Evolutionary conservation across 2,329 filamentous ascomycete genomes (phyloP).

Genomic region (Nakataea oryzae): DNA sequence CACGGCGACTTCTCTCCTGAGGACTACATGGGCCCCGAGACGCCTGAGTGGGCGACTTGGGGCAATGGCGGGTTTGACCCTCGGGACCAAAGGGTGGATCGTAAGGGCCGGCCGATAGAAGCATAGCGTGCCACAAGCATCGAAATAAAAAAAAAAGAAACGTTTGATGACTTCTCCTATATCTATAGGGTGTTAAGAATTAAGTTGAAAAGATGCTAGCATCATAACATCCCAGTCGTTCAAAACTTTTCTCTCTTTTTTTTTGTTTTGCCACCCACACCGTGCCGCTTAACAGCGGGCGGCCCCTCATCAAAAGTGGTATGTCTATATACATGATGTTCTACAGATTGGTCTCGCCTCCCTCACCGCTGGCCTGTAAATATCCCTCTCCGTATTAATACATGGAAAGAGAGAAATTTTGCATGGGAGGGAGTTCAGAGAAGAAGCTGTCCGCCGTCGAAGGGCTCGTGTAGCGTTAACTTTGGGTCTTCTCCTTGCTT

Average conservation of each 20-base stretch:
- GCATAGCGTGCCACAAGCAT: slow-evolving; percentile 8
- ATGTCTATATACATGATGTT: slow-evolving; percentile 3
- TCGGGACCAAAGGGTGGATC: slow-evolving; percentile 74
- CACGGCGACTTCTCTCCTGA: slow-evolving; percentile 71
- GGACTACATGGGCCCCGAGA: slow-evolving; percentile 79
- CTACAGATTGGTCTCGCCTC: slow-evolving; percentile 1
- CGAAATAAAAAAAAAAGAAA: not conserved
- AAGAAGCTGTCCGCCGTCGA: not conserved
- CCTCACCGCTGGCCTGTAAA: not conserved
- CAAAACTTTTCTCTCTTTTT: not conserved
- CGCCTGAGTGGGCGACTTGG: slow-evolving; percentile 91
- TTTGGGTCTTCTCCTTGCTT: not conserved
- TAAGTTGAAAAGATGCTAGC: not conserved
- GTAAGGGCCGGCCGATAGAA: slow-evolving; percentile 64
- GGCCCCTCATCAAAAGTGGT: not conserved
- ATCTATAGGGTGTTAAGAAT: not conserved
- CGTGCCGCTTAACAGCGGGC: not conserved
- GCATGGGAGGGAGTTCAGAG: not conserved
- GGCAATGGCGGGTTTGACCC: slow-evolving; percentile 93
- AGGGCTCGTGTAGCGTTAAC: not conserved
- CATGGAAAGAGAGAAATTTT: not conserved
- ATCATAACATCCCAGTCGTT: slow-evolving; percentile 5
- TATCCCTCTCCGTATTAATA: not conserved
- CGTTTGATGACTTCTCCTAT: not conserved
- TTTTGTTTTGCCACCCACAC: not conserved